Conservation (phyloP, 2,329 filamentous ascomycete genomes). For the Blastomyces emzantsi region DNA sequence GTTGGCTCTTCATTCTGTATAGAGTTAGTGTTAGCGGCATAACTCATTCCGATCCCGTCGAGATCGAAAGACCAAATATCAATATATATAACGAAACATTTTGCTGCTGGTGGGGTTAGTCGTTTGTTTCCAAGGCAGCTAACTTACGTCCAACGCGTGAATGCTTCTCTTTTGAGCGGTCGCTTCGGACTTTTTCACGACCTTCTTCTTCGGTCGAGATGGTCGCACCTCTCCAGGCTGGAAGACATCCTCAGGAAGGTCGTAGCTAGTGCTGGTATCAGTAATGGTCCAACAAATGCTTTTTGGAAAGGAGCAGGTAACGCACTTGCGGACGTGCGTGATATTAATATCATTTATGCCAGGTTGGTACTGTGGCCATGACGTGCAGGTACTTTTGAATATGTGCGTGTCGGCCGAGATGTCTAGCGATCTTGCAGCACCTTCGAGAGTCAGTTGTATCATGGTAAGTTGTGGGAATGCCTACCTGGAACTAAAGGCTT, state of each 20-base stretch:
- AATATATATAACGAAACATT: background rate
- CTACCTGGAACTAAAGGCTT: constrained; percentile 62
- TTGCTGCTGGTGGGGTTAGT: constrained; percentile 1
- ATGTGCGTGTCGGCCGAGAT: constrained; percentile 67
- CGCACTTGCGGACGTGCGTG: constrained; percentile 78
- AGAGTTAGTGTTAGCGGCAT: constrained; percentile 12
- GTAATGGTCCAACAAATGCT: constrained; percentile 10
- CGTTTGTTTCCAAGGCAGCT: constrained; percentile 12
- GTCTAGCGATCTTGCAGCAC: constrained; percentile 42
- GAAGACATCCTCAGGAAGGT: constrained; percentile 86
- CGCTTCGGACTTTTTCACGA: constrained; percentile 29
- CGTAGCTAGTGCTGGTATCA: constrained; percentile 45
- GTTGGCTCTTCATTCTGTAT: constrained; percentile 13
- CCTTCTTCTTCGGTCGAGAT: constrained; percentile 47
- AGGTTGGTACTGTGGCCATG: constrained; percentile 64
- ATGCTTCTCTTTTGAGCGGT: constrained; percentile 33
- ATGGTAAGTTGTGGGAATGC: constrained; percentile 23
- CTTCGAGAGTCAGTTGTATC: constrained; percentile 29
- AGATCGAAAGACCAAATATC: constrained; percentile 5
- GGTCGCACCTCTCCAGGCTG: constrained; percentile 65
- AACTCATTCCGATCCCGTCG: background rate
- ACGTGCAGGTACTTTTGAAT: constrained; percentile 74
- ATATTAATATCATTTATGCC: constrained; percentile 72
- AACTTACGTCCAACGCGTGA: constrained; percentile 37
- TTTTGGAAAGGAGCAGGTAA: constrained; percentile 13